Base-by-base conservation (phyloP, 2,329 filamentous ascomycete species). In the Tolypocladium inflatum region DNA sequence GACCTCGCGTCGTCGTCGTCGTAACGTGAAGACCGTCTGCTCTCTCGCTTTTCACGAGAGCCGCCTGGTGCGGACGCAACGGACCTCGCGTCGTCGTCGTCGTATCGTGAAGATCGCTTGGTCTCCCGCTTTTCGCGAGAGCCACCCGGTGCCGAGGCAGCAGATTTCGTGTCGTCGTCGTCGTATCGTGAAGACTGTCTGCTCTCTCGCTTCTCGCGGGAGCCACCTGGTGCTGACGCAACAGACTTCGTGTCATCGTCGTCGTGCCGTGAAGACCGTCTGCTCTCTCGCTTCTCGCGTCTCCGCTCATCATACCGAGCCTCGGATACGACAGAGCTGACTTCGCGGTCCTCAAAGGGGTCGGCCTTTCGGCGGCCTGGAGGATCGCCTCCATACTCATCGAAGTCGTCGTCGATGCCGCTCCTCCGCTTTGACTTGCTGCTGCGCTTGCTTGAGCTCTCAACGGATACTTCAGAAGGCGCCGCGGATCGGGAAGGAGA, bases 271-370 rank as follows among this genome's bases (percentile, higher is more conserved):
- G 58, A 60, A 23, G 59, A 60, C 33, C 48, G 48, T 35, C 30
- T 51, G 19, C 60, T 60, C 26, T 57, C 58, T 56, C 72, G 71
- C 59, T 69, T 70, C 54, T 76, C 75, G 11, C 66, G 66, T 43
- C 63, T 66, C 26, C 63, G 65, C 41, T 70, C 69, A 19, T 73
- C 67, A 19, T 66, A 64, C 23, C 70, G 70, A 43, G 73, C 71
- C 55, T 77, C 78, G 7, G 80, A 82, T 6, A 79, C 74, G 15
- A 80, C 73, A 38, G 80, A 82, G 60, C 72, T 75, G 23, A 77
- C 73, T 45, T 80, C 78, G n/a, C 74, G 74, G 58, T 79, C 75
- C 33, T 77, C 72, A 57, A 73, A 76, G 2, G 65, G 67, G n/a
- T 74, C 73, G 4, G 68, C 70, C 51, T 67, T 70, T 61, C 70